These are phyloP conservation scores for Xerocomus brunneocitrinus DNA, from an alignment of 768 basidiomycete genomes.

Conservation along the genomic window DNA sequence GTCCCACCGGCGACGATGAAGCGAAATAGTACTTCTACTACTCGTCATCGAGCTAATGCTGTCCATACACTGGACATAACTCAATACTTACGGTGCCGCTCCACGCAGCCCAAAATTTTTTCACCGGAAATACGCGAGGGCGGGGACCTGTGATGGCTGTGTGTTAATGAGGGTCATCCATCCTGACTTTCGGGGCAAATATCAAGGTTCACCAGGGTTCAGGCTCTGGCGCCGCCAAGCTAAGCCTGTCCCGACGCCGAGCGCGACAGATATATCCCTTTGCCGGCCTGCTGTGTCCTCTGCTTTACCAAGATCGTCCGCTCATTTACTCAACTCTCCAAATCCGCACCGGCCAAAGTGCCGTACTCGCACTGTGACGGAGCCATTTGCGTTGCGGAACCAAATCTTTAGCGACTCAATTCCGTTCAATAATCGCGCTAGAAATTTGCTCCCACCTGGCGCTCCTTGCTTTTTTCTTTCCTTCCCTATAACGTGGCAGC, in stretches of 20 bases:
- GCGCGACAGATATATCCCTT: constrained; percentile 11
- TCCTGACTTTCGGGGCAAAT: constrained; percentile 32
- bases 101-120: constrained; percentile 26
- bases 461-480: constrained; percentile 29
- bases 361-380: constrained; percentile 29
- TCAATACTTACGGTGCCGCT: constrained; percentile 9
- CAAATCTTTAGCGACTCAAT: constrained; percentile 35
- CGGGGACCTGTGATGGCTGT: constrained; percentile 37
- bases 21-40: neutral
- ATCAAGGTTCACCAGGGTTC: constrained; percentile 31
- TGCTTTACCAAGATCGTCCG: constrained; percentile 19
- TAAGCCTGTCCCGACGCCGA: constrained; percentile 21
- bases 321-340: constrained; percentile 26
- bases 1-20: neutral
- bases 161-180: constrained; percentile 32
- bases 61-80: neutral
- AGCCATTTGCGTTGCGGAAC: constrained; percentile 33
- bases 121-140: constrained; percentile 36
- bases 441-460: constrained; percentile 30
- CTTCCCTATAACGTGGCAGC: constrained; percentile 24
- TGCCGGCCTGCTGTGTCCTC: constrained; percentile 3
- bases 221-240: constrained; percentile 27
- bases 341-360: constrained; percentile 23
- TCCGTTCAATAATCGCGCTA: constrained; percentile 33
- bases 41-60: neutral